Evolutionary conservation across 352 stramenopile species (phyloP), one percentile per base, ranked within the genome.

Genomic region (Pythium dissimile): DNA sequence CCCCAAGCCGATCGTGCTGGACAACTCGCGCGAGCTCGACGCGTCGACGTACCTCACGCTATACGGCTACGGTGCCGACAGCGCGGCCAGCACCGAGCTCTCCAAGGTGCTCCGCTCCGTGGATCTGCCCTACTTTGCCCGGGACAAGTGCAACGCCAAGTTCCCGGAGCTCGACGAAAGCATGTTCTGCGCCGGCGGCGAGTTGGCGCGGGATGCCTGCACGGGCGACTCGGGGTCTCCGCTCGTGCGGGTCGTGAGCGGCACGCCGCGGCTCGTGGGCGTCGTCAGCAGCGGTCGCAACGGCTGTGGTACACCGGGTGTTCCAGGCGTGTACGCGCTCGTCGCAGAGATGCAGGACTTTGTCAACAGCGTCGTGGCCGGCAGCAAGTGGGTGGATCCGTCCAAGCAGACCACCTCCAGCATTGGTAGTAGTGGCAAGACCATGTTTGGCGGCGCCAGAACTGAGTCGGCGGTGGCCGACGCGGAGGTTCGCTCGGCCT

Each of bases 171-270:
- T 77, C 16, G 71, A 80, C 49, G 59, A 66, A 12, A 74, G 66
- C 48, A 77, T 80, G 71, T 64, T 75, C 13, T 80, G 71, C 37
- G 71, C 67, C 8, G 71, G 71, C 3, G 71, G 71, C 13, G 50
- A 76, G 35, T 37, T 60, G 12, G 68, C 58, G 13, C 53, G 66
- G 1, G 71, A 80, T 37, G 69, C 71, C 1, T 80, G 71, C 52
- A 73, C 68, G 10, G 71, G 71, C 7, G 71, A 80, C 57, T 80
- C 71, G 1, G 71, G 71, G 3, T 66, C 67, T 35, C 71, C 71
- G 13, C 38, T 80, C 3, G 58, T 77, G 28, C 54, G 53, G 1
- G 44, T 67, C 18, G 42, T 55, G n/a, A 38, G 62, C 11, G 60
- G 58, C 26, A 55, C 45, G 1, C 62, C 67, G 2, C 38, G 62